phyloP scores from a whole-genome alignment of 495 filamentous ascomycete species.

The Monascus purpureus region DNA sequence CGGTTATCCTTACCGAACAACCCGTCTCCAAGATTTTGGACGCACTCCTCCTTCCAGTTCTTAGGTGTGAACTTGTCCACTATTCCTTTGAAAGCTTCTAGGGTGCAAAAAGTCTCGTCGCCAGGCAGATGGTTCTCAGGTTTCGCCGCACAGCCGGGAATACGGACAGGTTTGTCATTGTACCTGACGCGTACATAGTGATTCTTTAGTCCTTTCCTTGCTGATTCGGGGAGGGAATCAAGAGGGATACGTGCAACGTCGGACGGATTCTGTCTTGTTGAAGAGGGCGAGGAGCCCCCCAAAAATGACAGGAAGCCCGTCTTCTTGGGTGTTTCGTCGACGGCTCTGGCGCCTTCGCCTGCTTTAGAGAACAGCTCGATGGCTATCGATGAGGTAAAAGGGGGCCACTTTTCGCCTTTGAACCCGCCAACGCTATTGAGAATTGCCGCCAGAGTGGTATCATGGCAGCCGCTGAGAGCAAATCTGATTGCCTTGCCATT shows the following conservation, averaged over 20 bases:
- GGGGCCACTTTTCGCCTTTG: slow-evolving; percentile 65
- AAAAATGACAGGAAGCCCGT: slow-evolving; percentile 20
- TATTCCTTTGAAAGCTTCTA: slow-evolving; percentile 82
- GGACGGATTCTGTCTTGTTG: slow-evolving; percentile 6
- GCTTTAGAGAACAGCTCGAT: slow-evolving; percentile 68
- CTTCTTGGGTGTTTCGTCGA: slow-evolving; percentile 3
- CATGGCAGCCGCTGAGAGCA: slow-evolving; percentile 78
- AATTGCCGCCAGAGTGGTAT: slow-evolving; percentile 78
- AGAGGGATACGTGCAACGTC: slow-evolving; percentile 23
- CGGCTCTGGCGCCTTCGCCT: not conserved
- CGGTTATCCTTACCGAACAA: slow-evolving; percentile 22
- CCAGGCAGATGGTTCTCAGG: slow-evolving; percentile 75
- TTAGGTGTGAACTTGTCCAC: slow-evolving; percentile 79
- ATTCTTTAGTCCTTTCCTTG: slow-evolving; percentile 37
- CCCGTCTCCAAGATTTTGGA: slow-evolving; percentile 43
- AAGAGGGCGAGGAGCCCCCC: slow-evolving; percentile 8
- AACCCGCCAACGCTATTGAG: slow-evolving; percentile 69
- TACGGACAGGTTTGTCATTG: slow-evolving; percentile 66
- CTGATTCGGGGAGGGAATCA: slow-evolving; percentile 14
- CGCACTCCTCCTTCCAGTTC: slow-evolving; percentile 66
- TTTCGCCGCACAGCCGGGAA: slow-evolving; percentile 63
- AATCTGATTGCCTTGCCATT: slow-evolving; percentile 49
- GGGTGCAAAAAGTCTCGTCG: slow-evolving; percentile 82
- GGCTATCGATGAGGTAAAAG: slow-evolving; percentile 82
- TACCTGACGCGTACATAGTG: slow-evolving; percentile 94